Conservation (phyloP, 257 asterid species). For the Sherardia arvensis region DNA sequence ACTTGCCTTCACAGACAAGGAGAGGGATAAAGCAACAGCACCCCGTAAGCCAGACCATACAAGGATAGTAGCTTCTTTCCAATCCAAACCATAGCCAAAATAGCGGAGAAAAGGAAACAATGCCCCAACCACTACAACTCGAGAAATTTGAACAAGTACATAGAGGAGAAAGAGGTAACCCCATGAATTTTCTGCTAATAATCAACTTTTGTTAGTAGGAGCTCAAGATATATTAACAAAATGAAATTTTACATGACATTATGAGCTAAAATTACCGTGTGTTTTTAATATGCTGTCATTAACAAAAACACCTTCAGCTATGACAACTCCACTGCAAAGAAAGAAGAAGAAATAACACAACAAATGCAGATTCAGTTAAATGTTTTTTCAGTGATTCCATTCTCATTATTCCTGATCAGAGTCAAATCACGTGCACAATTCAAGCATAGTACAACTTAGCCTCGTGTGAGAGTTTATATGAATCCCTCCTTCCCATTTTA, state of each 20-base stretch:
- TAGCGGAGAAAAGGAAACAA: constrained; percentile 66
- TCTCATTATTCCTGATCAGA: neutral
- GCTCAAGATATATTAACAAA: neutral
- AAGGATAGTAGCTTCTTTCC: constrained; percentile 87
- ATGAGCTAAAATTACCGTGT: constrained; percentile 39
- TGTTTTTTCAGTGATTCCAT: neutral
- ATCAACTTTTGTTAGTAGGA: constrained; percentile 15
- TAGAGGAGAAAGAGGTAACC: constrained; percentile 84
- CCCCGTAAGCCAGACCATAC: constrained; percentile 98
- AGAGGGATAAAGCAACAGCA: constrained; percentile 77
- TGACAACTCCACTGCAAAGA: constrained; percentile 84
- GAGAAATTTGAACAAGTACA: constrained; percentile 62
- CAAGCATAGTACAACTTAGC: neutral
- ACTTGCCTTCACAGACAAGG: constrained; percentile 80
- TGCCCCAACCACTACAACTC: constrained; percentile 60
- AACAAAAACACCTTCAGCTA: constrained; percentile 73
- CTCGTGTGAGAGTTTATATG: neutral
- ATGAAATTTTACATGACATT: neutral
- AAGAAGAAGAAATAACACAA: constrained; percentile 7
- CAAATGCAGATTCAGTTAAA: constrained; percentile 1
- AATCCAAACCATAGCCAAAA: constrained; percentile 89
- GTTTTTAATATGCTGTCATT: constrained; percentile 41
- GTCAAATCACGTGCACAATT: neutral
- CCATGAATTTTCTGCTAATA: constrained; percentile 68
- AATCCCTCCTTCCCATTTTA: no score